phyloP scores from a whole-genome alignment of 352 stramenopile species.

The Phytophthora palmivora region DNA sequence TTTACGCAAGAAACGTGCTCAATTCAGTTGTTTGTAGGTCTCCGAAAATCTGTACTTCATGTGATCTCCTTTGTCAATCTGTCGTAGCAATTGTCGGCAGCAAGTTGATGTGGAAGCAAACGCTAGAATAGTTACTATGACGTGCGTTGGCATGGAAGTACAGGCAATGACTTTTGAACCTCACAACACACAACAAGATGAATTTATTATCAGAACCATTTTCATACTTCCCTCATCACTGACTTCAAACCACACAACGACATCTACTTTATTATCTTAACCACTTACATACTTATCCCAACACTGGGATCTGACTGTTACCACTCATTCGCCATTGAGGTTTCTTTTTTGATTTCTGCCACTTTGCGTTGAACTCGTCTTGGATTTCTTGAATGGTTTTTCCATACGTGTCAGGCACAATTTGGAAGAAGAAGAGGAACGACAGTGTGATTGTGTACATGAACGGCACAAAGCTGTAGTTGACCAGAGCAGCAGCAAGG shows the following conservation, averaged over 20 bases:
- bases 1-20: too few species aligned
- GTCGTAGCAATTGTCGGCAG: too few species aligned
- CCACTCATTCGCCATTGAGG: background rate
- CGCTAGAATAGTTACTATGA: too few species aligned
- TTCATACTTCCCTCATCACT: background rate
- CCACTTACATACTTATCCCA: conserved; percentile 17
- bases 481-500: conserved; percentile 43
- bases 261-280: conserved; percentile 14
- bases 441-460: conserved; percentile 54
- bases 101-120: too few species aligned
- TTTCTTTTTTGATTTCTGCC: conserved; percentile 20
- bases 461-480: conserved; percentile 63
- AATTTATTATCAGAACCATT: too few species aligned
- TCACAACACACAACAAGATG: too few species aligned
- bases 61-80: too few species aligned
- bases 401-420: conserved; percentile 65
- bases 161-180: background rate
- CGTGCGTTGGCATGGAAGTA: background rate
- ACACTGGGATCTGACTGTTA: conserved; percentile 10
- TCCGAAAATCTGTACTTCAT: too few species aligned
- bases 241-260: background rate
- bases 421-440: conserved; percentile 47
- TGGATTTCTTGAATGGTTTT: conserved; percentile 75
- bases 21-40: too few species aligned
- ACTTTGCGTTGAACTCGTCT: conserved; percentile 41